Conservation (phyloP, 2,329 filamentous ascomycete genomes). For the Lasiodiplodia sp. region DNA sequence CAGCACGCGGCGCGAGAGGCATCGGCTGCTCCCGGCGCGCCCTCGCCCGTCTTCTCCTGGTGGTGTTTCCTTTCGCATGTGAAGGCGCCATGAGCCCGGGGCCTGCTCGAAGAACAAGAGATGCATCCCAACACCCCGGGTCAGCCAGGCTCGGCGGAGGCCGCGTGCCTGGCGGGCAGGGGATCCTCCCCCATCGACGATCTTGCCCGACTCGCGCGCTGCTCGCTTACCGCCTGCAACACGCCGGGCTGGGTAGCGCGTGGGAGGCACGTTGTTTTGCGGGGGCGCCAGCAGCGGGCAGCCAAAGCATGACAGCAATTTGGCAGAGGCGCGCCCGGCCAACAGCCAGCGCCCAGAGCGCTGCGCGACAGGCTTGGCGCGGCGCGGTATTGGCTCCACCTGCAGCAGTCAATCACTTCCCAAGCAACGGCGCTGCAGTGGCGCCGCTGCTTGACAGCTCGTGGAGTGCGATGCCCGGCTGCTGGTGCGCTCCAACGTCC, state of each 20-base stretch:
- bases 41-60: not conserved
- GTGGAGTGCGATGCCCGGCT: conserved; percentile 28
- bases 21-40: conserved; percentile 21
- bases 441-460: conserved; percentile 30
- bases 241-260: conserved; percentile 18
- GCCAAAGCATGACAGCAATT: not conserved
- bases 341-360: conserved; percentile 1
- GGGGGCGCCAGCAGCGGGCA: conserved; percentile 14
- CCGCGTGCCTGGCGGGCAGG: conserved; percentile 30
- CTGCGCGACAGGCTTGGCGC: conserved; percentile 9
- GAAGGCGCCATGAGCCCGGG: conserved; percentile 21
- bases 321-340: conserved; percentile 4
- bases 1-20: conserved; percentile 2
- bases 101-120: conserved; percentile 26
- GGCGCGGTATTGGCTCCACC: conserved; percentile 24
- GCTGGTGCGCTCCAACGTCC: conserved; percentile 30
- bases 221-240: conserved; percentile 23
- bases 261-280: conserved; percentile 27
- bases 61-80: conserved; percentile 23
- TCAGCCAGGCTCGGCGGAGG: conserved; percentile 29
- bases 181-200: conserved; percentile 30
- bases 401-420: conserved; percentile 26
- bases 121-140: conserved; percentile 27
- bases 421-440: conserved; percentile 27
- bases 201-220: conserved; percentile 28